Percentiles rank a stretch among this genome's conserved stretches.
Conservation (phyloP, 1,284 basidiomycete species). For the Kwoniella shivajii region DNA sequence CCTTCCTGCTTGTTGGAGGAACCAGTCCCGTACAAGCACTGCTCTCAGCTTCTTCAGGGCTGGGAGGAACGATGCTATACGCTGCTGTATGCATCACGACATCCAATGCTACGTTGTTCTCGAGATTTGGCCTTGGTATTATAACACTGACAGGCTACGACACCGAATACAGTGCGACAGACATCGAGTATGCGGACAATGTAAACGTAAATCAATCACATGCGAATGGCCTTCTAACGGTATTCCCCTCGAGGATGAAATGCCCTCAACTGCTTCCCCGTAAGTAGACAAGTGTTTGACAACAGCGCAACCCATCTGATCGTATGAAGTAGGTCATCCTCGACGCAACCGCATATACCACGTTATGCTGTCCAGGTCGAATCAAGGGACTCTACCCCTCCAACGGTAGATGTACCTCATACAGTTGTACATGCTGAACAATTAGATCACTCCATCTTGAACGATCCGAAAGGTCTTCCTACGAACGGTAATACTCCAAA, state of each 20-base stretch:
- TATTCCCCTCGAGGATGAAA: constrained; percentile 8
- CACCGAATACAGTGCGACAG: constrained; percentile 19
- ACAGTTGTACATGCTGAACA: constrained; percentile 24
- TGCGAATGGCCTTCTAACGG: constrained; percentile 24
- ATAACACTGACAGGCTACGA: no score
- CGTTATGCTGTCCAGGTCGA: no score
- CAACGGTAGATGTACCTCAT: constrained; percentile 17
- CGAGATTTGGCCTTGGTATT: no score
- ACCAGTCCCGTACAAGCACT: no score
- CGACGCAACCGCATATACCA: no score
- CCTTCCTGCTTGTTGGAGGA: no score
- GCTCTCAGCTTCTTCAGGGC: neutral
- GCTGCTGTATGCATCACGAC: neutral
- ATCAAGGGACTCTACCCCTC: neutral
- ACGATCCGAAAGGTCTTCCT: constrained; percentile 9
- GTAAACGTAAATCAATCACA: constrained; percentile 6
- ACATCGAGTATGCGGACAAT: constrained; percentile 16
- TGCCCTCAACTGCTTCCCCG: neutral
- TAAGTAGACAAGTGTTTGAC: no score
- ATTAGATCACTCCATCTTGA: constrained; percentile 26
- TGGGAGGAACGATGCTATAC: neutral
- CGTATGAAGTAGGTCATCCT: no score
- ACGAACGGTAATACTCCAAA: neutral
- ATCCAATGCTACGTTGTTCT: no score
- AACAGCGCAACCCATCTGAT: no score